These are phyloP conservation scores for Petunia secreta DNA, from an alignment of 257 asterid species.

Conservation along the genomic window DNA sequence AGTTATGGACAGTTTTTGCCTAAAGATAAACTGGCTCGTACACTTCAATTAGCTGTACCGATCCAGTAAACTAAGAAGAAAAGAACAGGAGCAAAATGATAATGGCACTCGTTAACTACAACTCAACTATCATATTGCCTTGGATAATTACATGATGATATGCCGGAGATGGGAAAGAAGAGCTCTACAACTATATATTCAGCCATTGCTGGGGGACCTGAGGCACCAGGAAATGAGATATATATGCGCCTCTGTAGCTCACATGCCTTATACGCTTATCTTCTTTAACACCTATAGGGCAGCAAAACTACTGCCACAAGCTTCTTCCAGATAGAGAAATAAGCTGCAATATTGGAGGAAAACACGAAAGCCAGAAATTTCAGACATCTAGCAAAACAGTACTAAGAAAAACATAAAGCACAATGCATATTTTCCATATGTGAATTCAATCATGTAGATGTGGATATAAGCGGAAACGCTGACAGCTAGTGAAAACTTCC, in stretches of 20 bases:
- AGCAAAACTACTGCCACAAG: conserved; percentile 24
- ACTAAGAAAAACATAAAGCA: background rate
- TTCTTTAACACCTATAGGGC: background rate
- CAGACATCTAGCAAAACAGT: background rate
- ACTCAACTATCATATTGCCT: conserved; percentile 2
- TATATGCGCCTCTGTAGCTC: background rate
- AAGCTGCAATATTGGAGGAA: conserved; percentile 43
- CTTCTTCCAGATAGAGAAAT: conserved; percentile 41
- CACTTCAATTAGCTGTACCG: background rate
- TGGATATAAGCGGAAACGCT: background rate
- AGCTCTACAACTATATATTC: background rate
- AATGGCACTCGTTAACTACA: background rate
- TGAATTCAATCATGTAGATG: background rate
- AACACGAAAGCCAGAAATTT: background rate
- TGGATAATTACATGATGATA: conserved; percentile 22
- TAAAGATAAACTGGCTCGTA: background rate
- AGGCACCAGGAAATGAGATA: background rate
- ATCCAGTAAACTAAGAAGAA: background rate
- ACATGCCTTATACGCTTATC: background rate
- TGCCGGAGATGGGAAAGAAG: conserved; percentile 10
- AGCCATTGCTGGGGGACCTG: background rate
- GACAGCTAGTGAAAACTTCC: background rate
- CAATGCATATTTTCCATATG: background rate
- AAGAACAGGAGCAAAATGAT: background rate
- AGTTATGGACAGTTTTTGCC: background rate